These are phyloP conservation scores for Aspergillus alliaceus DNA, from an alignment of 2,329 filamentous ascomycete genomes.

Conservation along the genomic window DNA sequence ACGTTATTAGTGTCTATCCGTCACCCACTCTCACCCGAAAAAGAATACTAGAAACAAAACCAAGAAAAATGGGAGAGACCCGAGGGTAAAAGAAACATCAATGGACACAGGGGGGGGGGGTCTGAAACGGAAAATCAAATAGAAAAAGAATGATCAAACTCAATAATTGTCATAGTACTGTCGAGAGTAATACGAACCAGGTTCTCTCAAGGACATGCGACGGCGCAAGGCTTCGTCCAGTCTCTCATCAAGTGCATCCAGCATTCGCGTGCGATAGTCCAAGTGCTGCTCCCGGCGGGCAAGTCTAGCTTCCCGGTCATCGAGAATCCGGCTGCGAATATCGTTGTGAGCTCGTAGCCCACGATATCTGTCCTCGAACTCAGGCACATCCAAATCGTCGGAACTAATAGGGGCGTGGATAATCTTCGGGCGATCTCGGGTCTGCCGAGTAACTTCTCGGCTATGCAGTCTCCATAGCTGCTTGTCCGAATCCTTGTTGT, in stretches of 20 bases:
- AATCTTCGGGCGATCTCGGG: slow-evolving; percentile 21
- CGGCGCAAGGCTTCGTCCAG: slow-evolving; percentile 13
- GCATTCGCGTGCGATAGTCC: slow-evolving; percentile 18
- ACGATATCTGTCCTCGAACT: slow-evolving; percentile 5
- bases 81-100: neutral
- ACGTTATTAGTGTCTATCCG: slow-evolving; percentile 5
- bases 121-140: neutral
- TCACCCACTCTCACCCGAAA: slow-evolving; percentile 6
- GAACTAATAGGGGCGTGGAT: slow-evolving; percentile 15
- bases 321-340: slow-evolving; percentile 28
- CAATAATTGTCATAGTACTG: slow-evolving; percentile 12
- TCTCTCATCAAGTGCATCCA: slow-evolving; percentile 25
- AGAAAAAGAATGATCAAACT: slow-evolving; percentile 3
- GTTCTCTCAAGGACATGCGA: slow-evolving; percentile 19
- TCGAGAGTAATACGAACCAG: slow-evolving; percentile 13
- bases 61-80: neutral
- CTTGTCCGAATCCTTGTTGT: slow-evolving; percentile 16
- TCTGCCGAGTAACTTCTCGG: slow-evolving; percentile 14
- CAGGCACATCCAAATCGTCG: slow-evolving; percentile 13
- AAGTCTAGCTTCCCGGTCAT: slow-evolving; percentile 26
- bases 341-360: slow-evolving; percentile 21
- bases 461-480: slow-evolving; percentile 5
- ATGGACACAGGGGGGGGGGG: neutral
- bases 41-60: slow-evolving; percentile 1
- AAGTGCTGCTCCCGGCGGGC: slow-evolving; percentile 25